Base-by-base conservation (phyloP, 2,329 filamentous ascomycete species). In the Aurifilum marmelostoma region DNA sequence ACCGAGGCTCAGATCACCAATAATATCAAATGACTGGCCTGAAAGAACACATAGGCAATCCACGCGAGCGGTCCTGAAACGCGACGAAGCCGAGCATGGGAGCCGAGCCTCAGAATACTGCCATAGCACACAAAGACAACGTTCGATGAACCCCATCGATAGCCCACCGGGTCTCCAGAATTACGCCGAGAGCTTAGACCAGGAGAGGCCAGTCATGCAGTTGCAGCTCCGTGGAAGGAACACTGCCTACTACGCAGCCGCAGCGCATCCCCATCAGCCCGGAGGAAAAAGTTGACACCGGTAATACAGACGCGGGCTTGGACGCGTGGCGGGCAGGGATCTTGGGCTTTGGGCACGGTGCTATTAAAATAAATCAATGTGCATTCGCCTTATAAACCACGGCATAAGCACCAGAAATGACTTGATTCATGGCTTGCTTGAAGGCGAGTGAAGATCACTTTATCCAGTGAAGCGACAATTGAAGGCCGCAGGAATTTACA, bases 321-420 rank as follows among this genome's bases (percentile, higher is more conserved):
- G 32, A 59, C 32, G 56, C 56, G 56, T 59, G 56, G 56, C 56
- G 18, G 32, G 32, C 56, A 58, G 52, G 52, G 24, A 56, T 56
- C 12, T 29, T 21, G n/a, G 43, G 18, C 43, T n/a, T 11, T 47
- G 18, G 21, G n/a, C 21, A n/a, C 9, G 21, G 2, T n/a, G 7
- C 1, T n/a, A 47, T 47, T 47, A 21, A 8, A 18, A 47, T 47
- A 47, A 18, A 47, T 21, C 7, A 47, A 47, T 47, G 18, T 11
- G 18, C 43, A 47, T 47, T 3, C 21, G 1, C 1, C 21, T 47
- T n/a, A 47, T 47, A 9, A 47, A n/a, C 7, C 2, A 47, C n/a
- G 21, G 7, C 21, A n/a, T 47, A n/a, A 47, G 3, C 2, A n/a
- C 18, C 7, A 47, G 18, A 47, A 1, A 47, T 8, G 21, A 11